Conservation (phyloP, 1,284 basidiomycete genomes). For the Cryptococcus sp. region DNA sequence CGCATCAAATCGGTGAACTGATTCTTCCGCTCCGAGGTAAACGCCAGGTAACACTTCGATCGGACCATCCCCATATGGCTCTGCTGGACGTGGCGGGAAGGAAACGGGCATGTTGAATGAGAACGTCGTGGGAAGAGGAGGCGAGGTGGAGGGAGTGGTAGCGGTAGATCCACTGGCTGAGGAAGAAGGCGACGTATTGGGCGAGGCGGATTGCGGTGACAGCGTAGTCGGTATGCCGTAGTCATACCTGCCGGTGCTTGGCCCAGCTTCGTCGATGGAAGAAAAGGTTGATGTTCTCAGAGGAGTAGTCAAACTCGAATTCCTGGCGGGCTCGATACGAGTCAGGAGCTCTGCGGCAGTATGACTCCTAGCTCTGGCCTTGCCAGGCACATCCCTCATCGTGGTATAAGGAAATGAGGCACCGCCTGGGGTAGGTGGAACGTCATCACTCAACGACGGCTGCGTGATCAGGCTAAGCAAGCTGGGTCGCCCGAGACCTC, state of each 20-base stretch:
- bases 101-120: slow-evolving; percentile 10
- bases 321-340: slow-evolving; percentile 5
- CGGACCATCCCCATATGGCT: slow-evolving; percentile 81
- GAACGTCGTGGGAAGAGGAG: slow-evolving; percentile 17
- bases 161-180: slow-evolving; percentile 7
- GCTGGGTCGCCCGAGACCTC: slow-evolving; percentile 31
- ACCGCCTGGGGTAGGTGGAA: slow-evolving; percentile 35
- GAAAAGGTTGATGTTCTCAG: slow-evolving; percentile 25
- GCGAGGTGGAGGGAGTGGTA: slow-evolving; percentile 30
- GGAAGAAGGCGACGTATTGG: slow-evolving; percentile 33
- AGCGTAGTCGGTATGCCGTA: slow-evolving; percentile 14
- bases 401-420: slow-evolving; percentile 23
- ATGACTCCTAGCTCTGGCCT: slow-evolving; percentile 36
- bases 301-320: slow-evolving; percentile 20
- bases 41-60: slow-evolving; percentile 84
- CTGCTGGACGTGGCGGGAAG: slow-evolving; percentile 15
- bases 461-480: slow-evolving; percentile 45
- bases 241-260: background rate
- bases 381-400: slow-evolving; percentile 16
- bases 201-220: slow-evolving; percentile 11
- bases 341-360: slow-evolving; percentile 18
- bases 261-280: slow-evolving; percentile 30
- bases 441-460: slow-evolving; percentile 21
- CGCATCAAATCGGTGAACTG: slow-evolving; percentile 60
- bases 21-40: slow-evolving; percentile 93